Base-by-base conservation (phyloP, 306 rosid species). In the Morella rubra region DNA sequence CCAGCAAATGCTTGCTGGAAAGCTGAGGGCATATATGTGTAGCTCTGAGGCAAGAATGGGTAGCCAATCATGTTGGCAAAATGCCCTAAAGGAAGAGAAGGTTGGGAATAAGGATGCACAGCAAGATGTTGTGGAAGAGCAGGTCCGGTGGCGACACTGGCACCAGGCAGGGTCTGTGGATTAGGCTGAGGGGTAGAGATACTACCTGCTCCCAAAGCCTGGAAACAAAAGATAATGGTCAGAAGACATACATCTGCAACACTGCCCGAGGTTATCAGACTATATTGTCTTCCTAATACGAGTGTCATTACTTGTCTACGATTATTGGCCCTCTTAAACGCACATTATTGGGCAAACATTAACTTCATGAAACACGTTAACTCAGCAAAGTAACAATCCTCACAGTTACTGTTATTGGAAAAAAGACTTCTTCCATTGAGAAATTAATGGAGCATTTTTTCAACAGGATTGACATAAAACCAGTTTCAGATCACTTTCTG, bases 31-130 rank as follows among this genome's bases (percentile, higher is more conserved):
- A 93, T 91, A 74, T 96, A 96, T 45, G 98, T 87, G 74, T 96
- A 96, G 85, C 93, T 96, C 83, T 96, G 99, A 61, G 97, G 99
- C 94, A 96, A 71, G 89, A 89, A 96, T 13, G 99, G 98, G 78
- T 96, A 96, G 80, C 99, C 58, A 22, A 96, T 87, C 99, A 96
- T 91, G 83, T 96, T 96, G 51, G 98, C 88, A 88, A 86, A 94
- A 80, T 81, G 97, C 52, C 98, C 97, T 85, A 92, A 62, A 73
- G 99, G 99, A 82, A 92, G 96, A 24, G 83, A 82, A 9, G 97
- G 98, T 81, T 93, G 99, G 37, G 99, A 86, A 78, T 96, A 96
- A 22, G 98, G 99, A 83, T 96, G 98, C 88, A 96, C 88, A 32
- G 97, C 88, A 77, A 96, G 82, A 85, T 96, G 99, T 76, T 96